Conservation (phyloP, 164 flowering plant species). For the Tetrastigma voinierianum region DNA sequence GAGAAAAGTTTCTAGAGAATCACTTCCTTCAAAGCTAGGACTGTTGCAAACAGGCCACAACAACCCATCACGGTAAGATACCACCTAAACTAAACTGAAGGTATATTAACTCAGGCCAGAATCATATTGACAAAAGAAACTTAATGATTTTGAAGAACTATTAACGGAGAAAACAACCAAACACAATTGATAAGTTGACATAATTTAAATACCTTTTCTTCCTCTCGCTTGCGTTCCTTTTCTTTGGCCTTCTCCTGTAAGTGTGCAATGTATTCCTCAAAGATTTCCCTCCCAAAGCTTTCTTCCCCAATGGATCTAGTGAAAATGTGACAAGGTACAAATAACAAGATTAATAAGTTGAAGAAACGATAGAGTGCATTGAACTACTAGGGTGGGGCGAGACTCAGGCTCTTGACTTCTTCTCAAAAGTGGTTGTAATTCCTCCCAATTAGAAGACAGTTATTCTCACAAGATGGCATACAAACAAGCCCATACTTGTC, state of each 20-base stretch:
- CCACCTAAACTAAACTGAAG: too few relatives aligned
- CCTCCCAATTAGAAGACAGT: conserved; percentile 83
- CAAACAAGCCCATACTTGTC: neutral
- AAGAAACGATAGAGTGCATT: neutral
- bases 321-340: neutral
- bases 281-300: conserved; percentile 50
- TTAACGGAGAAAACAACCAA: neutral
- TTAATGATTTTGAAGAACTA: too few relatives aligned
- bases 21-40: too few relatives aligned
- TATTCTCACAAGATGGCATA: conserved; percentile 53
- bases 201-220: conserved; percentile 71
- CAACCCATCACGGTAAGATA: too few relatives aligned
- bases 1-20: too few relatives aligned
- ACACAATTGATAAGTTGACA: neutral
- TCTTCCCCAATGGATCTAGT: conserved; percentile 73
- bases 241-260: conserved; percentile 88
- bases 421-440: conserved; percentile 63
- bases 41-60: too few relatives aligned
- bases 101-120: too few relatives aligned
- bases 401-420: conserved; percentile 86
- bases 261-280: conserved; percentile 69
- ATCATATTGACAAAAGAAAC: too few relatives aligned
- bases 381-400: too few relatives aligned
- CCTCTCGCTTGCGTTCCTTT: conserved; percentile 90
- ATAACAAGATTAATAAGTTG: neutral